Evolutionary conservation across 2,329 filamentous ascomycete species (phyloP).

Genomic region (Aspergillus carbonarius): DNA sequence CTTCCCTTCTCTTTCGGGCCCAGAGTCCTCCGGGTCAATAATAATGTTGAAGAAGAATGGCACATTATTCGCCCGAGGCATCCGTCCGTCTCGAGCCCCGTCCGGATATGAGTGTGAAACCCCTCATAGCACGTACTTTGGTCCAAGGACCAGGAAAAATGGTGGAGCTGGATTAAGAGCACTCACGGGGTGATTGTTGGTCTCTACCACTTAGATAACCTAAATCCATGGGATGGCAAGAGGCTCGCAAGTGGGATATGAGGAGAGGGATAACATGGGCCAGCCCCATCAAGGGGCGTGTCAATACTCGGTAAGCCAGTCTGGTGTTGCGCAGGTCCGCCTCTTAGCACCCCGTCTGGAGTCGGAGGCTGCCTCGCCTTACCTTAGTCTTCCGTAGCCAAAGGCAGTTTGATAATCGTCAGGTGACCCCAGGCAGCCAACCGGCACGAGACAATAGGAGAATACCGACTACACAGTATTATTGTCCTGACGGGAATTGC

Average conservation of each 20-base stretch:
- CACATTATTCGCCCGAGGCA: not conserved
- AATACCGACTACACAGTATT: too few species aligned
- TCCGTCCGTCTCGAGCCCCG: not conserved
- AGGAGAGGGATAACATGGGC: slow-evolving; percentile 10
- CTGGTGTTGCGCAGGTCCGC: not conserved
- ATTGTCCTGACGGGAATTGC: too few species aligned
- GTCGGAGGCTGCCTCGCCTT: not conserved
- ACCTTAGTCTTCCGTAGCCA: not conserved
- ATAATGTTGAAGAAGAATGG: slow-evolving; percentile 2
- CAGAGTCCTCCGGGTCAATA: not conserved
- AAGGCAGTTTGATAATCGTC: not conserved
- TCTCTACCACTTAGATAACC: not conserved
- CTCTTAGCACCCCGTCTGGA: not conserved
- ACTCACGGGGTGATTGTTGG: not conserved
- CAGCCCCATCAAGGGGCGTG: slow-evolving; percentile 12
- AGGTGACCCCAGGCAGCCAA: slow-evolving; percentile 4
- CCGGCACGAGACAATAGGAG: not conserved
- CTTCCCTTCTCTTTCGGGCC: slow-evolving; percentile 1
- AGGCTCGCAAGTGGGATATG: slow-evolving; percentile 9
- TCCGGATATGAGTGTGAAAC: not conserved
- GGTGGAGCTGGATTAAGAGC: not conserved
- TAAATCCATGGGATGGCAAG: not conserved
- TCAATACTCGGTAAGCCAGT: slow-evolving; percentile 7
- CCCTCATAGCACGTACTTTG: not conserved
- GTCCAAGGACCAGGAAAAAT: not conserved